Percentiles rank a stretch among this genome's conserved stretches.
phyloP scores from a whole-genome alignment of 345 rosid genomes.

The Ceriops zippeliana region DNA sequence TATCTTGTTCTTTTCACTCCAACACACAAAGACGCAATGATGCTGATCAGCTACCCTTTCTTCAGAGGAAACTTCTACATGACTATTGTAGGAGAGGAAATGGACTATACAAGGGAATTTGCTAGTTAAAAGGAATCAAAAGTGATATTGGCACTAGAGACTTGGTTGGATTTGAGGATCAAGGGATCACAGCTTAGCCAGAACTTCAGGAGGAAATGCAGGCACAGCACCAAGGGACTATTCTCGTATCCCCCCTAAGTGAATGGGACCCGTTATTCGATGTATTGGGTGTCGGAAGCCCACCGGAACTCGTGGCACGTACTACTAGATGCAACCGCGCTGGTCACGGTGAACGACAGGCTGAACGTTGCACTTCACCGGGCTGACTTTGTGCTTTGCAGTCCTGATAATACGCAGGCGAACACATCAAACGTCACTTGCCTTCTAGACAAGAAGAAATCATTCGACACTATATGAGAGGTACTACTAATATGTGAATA shows the following conservation, averaged over 20 bases:
- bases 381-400: constrained; percentile 64
- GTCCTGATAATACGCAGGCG: constrained; percentile 41
- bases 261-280: constrained; percentile 52
- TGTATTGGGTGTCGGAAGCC: constrained; percentile 76
- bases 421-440: constrained; percentile 53
- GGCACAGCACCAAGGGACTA: constrained; percentile 57
- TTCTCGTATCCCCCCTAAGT: constrained; percentile 60
- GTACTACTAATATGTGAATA: constrained; percentile 11
- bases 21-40: constrained; percentile 61
- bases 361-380: constrained; percentile 53
- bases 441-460: constrained; percentile 60
- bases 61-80: constrained; percentile 63
- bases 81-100: constrained; percentile 40
- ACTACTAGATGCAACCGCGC: constrained; percentile 52
- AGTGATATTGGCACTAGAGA: constrained; percentile 55
- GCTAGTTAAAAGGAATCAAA: constrained; percentile 64
- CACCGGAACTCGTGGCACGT: constrained; percentile 75
- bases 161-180: constrained; percentile 73
- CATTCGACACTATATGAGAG: constrained; percentile 40
- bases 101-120: constrained; percentile 51
- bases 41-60: constrained; percentile 69
- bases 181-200: constrained; percentile 75
- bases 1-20: constrained; percentile 67
- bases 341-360: constrained; percentile 45
- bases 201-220: constrained; percentile 64